phyloP scores from a whole-genome alignment of 192 early-diverging fungal genomes.

The Rhizoclosmatium globosum region DNA sequence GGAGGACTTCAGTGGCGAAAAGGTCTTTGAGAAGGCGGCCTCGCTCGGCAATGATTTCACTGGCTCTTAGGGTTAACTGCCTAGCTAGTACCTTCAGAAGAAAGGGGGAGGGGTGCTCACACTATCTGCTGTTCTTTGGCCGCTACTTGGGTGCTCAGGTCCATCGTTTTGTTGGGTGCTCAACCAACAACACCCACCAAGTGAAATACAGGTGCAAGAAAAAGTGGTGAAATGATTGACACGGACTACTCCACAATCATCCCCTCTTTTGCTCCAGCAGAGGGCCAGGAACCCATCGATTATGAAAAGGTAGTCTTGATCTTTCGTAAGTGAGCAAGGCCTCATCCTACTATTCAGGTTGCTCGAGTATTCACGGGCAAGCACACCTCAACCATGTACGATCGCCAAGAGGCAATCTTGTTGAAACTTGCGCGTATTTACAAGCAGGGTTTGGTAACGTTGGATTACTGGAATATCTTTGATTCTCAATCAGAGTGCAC shows the following conservation, averaged over 20 bases:
- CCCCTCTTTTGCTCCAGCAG: slow-evolving; percentile 10
- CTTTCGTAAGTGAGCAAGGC: not conserved
- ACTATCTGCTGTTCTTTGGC: slow-evolving; percentile 5
- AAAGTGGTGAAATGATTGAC: not conserved
- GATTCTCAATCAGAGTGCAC: not conserved
- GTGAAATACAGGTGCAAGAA: not conserved
- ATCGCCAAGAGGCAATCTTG: slow-evolving; percentile 36
- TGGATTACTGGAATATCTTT: not conserved
- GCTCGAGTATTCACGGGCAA: slow-evolving; percentile 32
- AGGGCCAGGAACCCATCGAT: not conserved
- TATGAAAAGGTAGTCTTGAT: not conserved
- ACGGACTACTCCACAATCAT: not conserved
- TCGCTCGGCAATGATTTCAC: slow-evolving; percentile 9
- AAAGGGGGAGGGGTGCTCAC: not conserved
- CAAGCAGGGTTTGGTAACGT: slow-evolving; percentile 13
- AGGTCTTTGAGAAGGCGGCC: slow-evolving; percentile 4
- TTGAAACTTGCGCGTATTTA: slow-evolving; percentile 27
- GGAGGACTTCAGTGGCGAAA: not conserved
- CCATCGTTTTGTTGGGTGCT: not conserved
- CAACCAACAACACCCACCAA: too few relatives aligned
- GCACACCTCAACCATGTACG: slow-evolving; percentile 34
- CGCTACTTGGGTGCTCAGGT: not conserved
- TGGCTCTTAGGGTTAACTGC: not conserved
- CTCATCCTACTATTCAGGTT: not conserved
- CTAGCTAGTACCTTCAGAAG: too few relatives aligned